phyloP scores from a whole-genome alignment of 495 filamentous ascomycete genomes.

The Xylaria bambusicola region DNA sequence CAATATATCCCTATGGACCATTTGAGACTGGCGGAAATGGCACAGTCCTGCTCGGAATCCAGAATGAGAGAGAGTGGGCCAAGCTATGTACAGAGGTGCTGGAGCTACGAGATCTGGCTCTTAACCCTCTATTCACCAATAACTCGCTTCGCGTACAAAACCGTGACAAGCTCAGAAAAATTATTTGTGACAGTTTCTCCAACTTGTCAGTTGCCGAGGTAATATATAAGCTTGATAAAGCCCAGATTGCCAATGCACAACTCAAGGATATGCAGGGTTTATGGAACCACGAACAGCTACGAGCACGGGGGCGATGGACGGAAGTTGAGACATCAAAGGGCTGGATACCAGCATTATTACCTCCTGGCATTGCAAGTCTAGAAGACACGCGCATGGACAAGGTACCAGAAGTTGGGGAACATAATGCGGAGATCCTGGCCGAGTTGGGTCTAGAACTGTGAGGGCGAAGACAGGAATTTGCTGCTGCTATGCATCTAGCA shows the following conservation, averaged over 20 bases:
- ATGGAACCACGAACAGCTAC: slow-evolving; percentile 52
- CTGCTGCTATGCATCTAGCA: slow-evolving; percentile 8
- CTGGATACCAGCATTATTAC: slow-evolving; percentile 44
- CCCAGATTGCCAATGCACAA: slow-evolving; percentile 51
- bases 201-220: slow-evolving; percentile 34
- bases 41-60: slow-evolving; percentile 56
- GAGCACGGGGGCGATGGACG: slow-evolving; percentile 48
- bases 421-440: slow-evolving; percentile 41
- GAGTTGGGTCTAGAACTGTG: slow-evolving; percentile 32
- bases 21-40: slow-evolving; percentile 50
- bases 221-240: slow-evolving; percentile 35
- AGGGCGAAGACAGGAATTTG: not conserved
- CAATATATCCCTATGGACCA: slow-evolving; percentile 56
- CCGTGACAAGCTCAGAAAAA: slow-evolving; percentile 35
- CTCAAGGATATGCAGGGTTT: slow-evolving; percentile 54
- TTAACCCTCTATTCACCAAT: slow-evolving; percentile 34
- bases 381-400: slow-evolving; percentile 30
- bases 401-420: slow-evolving; percentile 44
- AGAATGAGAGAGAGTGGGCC: slow-evolving; percentile 56
- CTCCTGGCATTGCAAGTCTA: slow-evolving; percentile 27
- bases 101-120: too few relatives aligned
- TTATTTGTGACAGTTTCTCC: slow-evolving; percentile 37
- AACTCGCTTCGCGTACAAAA: slow-evolving; percentile 40
- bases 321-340: slow-evolving; percentile 47
- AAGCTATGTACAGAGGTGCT: slow-evolving; percentile 47